Conservation (phyloP, 495 filamentous ascomycete species). For the Astrothelium subdiscretum region DNA sequence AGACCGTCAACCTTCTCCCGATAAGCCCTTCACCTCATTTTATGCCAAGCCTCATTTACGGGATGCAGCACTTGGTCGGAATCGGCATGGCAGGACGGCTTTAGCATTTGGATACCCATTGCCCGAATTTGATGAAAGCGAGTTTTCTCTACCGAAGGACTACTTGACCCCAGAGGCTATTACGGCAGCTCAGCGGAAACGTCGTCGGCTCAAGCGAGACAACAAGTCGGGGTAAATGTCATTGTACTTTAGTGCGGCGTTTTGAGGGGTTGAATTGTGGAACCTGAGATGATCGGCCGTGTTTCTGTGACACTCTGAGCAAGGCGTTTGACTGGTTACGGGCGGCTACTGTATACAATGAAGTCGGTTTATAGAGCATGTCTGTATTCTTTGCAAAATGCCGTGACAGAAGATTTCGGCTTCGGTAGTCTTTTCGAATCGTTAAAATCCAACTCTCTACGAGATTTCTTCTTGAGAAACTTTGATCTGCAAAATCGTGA, state of each 20-base stretch:
- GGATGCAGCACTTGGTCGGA: constrained; percentile 55
- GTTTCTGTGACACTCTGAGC: not conserved
- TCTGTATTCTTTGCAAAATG: not conserved
- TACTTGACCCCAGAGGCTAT: constrained; percentile 58
- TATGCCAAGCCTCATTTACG: constrained; percentile 67
- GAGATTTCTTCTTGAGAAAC: no score
- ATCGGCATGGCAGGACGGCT: constrained; percentile 41
- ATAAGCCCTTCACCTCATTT: constrained; percentile 73
- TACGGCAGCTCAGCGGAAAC: constrained; percentile 50
- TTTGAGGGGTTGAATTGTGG: not conserved
- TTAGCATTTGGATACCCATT: constrained; percentile 72
- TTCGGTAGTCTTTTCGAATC: not conserved
- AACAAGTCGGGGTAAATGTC: not conserved
- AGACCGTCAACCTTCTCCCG: constrained; percentile 22
- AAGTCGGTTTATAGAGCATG: not conserved
- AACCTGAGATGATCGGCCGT: not conserved
- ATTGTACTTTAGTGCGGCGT: not conserved
- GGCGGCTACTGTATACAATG: not conserved
- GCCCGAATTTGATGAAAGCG: constrained; percentile 53
- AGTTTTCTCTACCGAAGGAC: constrained; percentile 66
- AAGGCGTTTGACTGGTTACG: not conserved
- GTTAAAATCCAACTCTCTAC: no score
- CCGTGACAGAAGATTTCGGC: not conserved
- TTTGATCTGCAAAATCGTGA: no score
- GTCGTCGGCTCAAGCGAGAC: constrained; percentile 29